Base-by-base conservation (phyloP, 495 filamentous ascomycete species). In the Penicillium waksmanii region DNA sequence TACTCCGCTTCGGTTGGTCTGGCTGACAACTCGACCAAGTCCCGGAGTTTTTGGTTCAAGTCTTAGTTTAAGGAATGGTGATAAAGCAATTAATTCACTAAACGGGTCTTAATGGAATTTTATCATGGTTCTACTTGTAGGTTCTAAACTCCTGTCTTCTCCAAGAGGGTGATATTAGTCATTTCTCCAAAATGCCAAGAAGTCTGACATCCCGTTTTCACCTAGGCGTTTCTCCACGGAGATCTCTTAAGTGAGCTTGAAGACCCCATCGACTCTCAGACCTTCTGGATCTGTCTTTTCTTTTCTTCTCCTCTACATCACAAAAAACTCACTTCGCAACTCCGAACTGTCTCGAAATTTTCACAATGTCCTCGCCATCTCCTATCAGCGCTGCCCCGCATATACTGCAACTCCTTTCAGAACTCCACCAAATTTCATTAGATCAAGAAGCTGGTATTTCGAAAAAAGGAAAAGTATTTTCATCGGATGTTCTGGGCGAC, bases 401-500 rank as follows among this genome's bases (percentile, higher is more conserved):
- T 53, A 51, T 72, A 7, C 63, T 63, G 19, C 9, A 57, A 8
- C 70, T 71, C 15, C 63, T 73, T 10, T 50, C 47, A 2, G 9
- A 61, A 11, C 68, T 71, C 10, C 70, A 73, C 36, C 27, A 60
- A 34, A 54, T 33, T 2, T 71, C 70, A 9, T 53, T 67, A 15
- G 57, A 64, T 1, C 68, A 73, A 56, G 66, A 73, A 62, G 59
- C 64, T 27, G 12, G 11, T 12, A 67, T 72, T 42, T 67, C 69
- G 13, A 55, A 66, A 17, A 49, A 50, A 15, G 65, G 66, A n/a
- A 57, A 48, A 27, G 46, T 58, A 6, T 57, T 65, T 42, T 68
- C 62, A 8, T 44, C 56, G 6, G 53, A 62, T 3, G 27, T 65
- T 13, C 17, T 68, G 11, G 58, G 53, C 5, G 61, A 65, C 25